Evolutionary conservation across 331 rosid genomes (phyloP).

Genomic region (Prunus yedoensis): DNA sequence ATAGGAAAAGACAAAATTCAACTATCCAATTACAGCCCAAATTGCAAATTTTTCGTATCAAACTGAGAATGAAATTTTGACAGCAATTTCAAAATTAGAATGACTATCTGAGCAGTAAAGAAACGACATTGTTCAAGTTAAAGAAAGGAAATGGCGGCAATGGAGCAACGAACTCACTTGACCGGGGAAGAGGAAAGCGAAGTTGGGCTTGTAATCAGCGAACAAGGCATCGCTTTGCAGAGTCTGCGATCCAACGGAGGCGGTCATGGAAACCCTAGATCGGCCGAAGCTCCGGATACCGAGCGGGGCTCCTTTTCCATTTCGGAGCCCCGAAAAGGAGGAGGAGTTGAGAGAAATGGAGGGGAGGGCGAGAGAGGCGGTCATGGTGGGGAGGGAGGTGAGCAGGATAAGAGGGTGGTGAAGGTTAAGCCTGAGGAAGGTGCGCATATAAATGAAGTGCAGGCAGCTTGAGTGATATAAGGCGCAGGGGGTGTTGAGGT

Average conservation of each 20-base stretch:
- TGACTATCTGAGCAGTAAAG: neutral
- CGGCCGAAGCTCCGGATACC: constrained; percentile 31
- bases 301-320: constrained; percentile 35
- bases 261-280: constrained; percentile 73
- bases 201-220: constrained; percentile 69
- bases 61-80: neutral
- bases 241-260: constrained; percentile 67
- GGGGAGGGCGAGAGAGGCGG: constrained; percentile 22
- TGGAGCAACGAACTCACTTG: constrained; percentile 49
- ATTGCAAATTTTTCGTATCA: neutral
- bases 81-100: neutral
- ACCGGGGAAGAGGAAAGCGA: constrained; percentile 90
- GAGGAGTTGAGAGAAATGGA: constrained; percentile 29
- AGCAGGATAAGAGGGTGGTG: constrained; percentile 18
- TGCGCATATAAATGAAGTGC: constrained; percentile 10
- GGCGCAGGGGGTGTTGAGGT: constrained; percentile 23
- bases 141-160: neutral
- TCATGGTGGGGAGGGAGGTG: constrained; percentile 48
- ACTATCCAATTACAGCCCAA: neutral
- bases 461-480: neutral
- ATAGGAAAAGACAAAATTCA: neutral
- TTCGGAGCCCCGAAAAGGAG: constrained; percentile 28
- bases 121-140: neutral
- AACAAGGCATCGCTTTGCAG: constrained; percentile 49
- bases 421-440: constrained; percentile 2